Evolutionary conservation across 2,329 filamentous ascomycete species (phyloP), one percentile per base, ranked within the genome.

Genomic region (Drechslera avenae): DNA sequence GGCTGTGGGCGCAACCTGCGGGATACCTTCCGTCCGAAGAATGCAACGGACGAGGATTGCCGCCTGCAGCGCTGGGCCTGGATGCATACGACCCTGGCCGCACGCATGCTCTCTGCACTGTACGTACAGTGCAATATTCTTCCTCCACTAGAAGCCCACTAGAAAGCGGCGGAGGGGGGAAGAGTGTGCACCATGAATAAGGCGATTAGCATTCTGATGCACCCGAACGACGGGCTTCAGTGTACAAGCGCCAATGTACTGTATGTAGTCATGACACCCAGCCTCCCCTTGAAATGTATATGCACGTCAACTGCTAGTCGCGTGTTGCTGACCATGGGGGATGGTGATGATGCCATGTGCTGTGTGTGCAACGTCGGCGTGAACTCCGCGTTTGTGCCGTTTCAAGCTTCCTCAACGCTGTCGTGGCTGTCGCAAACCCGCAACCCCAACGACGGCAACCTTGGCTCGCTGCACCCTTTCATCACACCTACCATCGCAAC

Each of bases 11-110:
- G 53, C 50, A 54, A 12, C 14, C 42, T 42, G 49, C 62, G 58
- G 60, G 40, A 49, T 55, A 64, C 66, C 60, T 68, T 68, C 64
- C 67, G 51, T 46, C 56, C 58, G 62, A 56, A 64, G 56, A 57
- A 54, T 56, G 46, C 45, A 48, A 40, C 60, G 54, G 54, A 60
- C 39, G 51, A 40, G 42, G 57, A 39, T 43, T 52, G 35, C 48
- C 50, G 46, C 45, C 50, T 51, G 52, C 52, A 55, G 50, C 48
- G 47, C 54, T 50, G 57, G 56, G 40, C 34, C 39, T 51, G 37
- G 45, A 44, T 51, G 39, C 49, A 42, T 33, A 16, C 52, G 45
- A 57, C 45, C 50, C 56, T 47, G 54, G 45, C 19, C 49, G 8
- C 9, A 41, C 30, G 33, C 40, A 30, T 44, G 42, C 34, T 28